Evolutionary conservation across 73 alveolate genomes (phyloP).

Genomic region (Tetrahymena malaccensis): DNA sequence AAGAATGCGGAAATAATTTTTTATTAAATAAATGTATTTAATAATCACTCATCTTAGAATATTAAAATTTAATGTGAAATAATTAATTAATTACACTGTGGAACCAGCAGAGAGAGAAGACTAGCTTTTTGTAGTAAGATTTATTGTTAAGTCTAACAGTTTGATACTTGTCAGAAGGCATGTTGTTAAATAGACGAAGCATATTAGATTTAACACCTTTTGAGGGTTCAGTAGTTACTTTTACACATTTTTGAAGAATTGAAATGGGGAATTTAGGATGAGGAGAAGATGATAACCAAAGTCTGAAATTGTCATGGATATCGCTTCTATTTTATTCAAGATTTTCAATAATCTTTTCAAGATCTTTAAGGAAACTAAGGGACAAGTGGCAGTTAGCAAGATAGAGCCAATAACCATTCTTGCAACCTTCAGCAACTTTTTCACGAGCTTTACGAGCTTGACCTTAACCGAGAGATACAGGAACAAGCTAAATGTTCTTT

Average conservation of each 20-base stretch:
- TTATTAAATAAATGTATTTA: no score
- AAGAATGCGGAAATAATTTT: neutral
- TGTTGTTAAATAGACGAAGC: constrained; percentile 93
- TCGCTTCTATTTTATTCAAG: constrained; percentile 58
- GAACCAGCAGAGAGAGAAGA: constrained; percentile 44
- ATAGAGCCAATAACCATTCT: constrained; percentile 92
- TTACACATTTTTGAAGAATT: constrained; percentile 94
- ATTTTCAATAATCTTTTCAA: constrained; percentile 86
- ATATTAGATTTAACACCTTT: constrained; percentile 99
- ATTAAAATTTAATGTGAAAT: neutral
- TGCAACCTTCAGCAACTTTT: constrained; percentile 70
- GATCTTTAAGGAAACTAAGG: constrained; percentile 74
- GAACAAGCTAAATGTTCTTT: constrained; percentile 43
- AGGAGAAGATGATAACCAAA: constrained; percentile 97
- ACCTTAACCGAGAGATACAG: constrained; percentile 82
- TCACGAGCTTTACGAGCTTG: constrained; percentile 74
- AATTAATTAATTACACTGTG: neutral
- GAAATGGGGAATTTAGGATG: constrained; percentile 99
- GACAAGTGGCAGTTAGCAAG: constrained; percentile 93
- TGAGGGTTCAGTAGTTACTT: constrained; percentile 99
- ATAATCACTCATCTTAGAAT: no score
- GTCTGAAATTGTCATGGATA: constrained; percentile 95
- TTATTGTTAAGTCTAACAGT: neutral
- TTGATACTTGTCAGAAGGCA: constrained; percentile 69
- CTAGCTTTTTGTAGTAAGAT: constrained; percentile 29